Conservation (phyloP, 2,329 filamentous ascomycete species). For the Sclerotiophoma versabilis region DNA sequence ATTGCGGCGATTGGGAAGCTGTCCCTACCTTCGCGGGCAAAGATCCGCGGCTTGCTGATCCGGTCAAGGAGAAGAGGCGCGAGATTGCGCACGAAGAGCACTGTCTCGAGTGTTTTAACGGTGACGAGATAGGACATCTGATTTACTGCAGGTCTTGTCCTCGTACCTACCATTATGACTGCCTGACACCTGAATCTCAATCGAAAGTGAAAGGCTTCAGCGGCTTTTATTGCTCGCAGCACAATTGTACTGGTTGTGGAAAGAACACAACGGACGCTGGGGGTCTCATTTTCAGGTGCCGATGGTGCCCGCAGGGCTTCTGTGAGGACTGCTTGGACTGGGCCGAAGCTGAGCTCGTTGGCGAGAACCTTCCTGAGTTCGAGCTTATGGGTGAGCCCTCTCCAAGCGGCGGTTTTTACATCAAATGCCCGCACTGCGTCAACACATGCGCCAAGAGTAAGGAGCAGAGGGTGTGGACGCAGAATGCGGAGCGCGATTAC, state of each 20-base stretch:
- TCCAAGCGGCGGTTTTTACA: constrained; percentile 57
- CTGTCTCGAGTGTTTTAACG: constrained; percentile 59
- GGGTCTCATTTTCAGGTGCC: constrained; percentile 60
- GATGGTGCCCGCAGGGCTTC: constrained; percentile 62
- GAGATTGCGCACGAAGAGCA: constrained; percentile 58
- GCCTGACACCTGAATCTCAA: constrained; percentile 54
- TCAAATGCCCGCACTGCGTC: constrained; percentile 58
- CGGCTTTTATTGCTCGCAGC: constrained; percentile 64
- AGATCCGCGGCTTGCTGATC: constrained; percentile 59
- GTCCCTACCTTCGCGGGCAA: constrained; percentile 65
- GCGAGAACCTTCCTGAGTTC: constrained; percentile 60
- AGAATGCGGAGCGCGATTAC: constrained; percentile 31
- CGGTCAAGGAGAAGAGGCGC: constrained; percentile 57
- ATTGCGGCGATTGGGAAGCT: constrained; percentile 63
- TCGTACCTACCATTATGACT: constrained; percentile 61
- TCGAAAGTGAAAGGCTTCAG: constrained; percentile 52
- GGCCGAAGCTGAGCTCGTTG: constrained; percentile 58
- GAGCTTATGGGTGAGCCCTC: constrained; percentile 57
- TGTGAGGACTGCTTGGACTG: constrained; percentile 68
- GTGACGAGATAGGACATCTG: constrained; percentile 55
- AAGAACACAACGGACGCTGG: constrained; percentile 60
- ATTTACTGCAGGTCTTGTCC: constrained; percentile 62
- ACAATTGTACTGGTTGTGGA: constrained; percentile 61
- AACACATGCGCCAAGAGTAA: constrained; percentile 24
- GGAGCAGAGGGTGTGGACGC: constrained; percentile 33